These are phyloP conservation scores for Backusella liffmaniae DNA, from an alignment of 192 early-diverging fungal genomes.

Conservation along the genomic window DNA sequence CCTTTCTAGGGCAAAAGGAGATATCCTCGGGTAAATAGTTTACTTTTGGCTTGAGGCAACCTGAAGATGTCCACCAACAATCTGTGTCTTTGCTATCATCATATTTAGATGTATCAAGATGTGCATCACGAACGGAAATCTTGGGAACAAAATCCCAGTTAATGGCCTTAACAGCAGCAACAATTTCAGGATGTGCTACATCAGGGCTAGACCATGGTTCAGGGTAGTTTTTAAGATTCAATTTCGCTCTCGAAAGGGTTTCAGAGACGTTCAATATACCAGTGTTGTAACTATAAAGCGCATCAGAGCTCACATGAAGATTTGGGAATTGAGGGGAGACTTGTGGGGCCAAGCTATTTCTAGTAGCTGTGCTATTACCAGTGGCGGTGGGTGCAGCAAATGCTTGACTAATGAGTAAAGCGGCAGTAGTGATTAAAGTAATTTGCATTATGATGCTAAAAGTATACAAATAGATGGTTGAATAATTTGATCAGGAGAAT, in stretches of 20 bases:
- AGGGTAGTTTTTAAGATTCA: conserved; percentile 32
- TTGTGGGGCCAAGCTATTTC: conserved; percentile 19
- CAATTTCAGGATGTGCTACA: conserved; percentile 34
- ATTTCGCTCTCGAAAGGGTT: background rate
- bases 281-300: conserved; percentile 14
- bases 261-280: conserved; percentile 13
- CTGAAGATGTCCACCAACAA: conserved; percentile 22
- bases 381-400: conserved; percentile 1
- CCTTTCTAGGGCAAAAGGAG: conserved; percentile 15
- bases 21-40: conserved; percentile 11
- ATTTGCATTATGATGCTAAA: conserved; percentile 1
- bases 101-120: conserved; percentile 5
- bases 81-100: background rate
- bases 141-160: conserved; percentile 37
- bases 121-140: conserved; percentile 5
- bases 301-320: conserved; percentile 21
- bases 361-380: background rate
- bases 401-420: background rate
- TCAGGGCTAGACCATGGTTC: conserved; percentile 26
- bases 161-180: conserved; percentile 41
- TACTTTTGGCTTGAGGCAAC: conserved; percentile 12
- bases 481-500: background rate
- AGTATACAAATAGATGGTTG: background rate
- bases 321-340: background rate
- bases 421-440: background rate